Evolutionary conservation across 306 rosid genomes (phyloP), one percentile per base, ranked within the genome.

Genomic region (Prosopis cineraria): DNA sequence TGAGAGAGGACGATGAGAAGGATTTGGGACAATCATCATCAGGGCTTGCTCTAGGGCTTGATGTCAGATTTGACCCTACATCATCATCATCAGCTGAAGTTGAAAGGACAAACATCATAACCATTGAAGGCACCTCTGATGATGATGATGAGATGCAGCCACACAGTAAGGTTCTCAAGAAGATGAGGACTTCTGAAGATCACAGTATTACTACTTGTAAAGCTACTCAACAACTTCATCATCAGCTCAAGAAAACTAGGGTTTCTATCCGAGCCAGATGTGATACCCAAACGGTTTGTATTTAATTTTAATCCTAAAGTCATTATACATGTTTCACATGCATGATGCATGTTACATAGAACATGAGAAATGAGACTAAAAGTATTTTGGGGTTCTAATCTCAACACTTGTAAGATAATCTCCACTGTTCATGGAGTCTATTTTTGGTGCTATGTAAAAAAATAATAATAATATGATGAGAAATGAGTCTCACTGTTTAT

Each of bases 241-340:
- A 78, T 70, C 87, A 64, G 2, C 74, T 73, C 45, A 93, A 93
- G 88, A 88, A 85, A 53, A 48, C 93, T 73, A 90, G 96, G 83
- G 96, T 93, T 86, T 89, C 87, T 3, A 84, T 93, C 24, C 80
- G 94, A 88, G 94, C 89, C 6, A 85, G 93, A 77, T 90, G 98
- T 13, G 89, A 93, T 31, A 74, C 88, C 5, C 91, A 84, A 40
- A 93, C 91, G 73, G 96, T 93, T 16, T 3, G 52, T 45, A 45
- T 14, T 11, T 44, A 34, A 34, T 34, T 34, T 34, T 34, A 34
- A 6, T 6, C 37, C 37, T 34, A 3, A 34, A 34, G 3, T 34
- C 5, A 34, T 34, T 9, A 43, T n/a, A n/a, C n/a, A n/a, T n/a
- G n/a, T n/a, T n/a, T n/a, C n/a, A n/a, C n/a, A n/a, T n/a, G n/a